These are phyloP conservation scores for Colletotrichum sp. DNA, from an alignment of 2,329 filamentous ascomycete genomes.

Conservation along the genomic window DNA sequence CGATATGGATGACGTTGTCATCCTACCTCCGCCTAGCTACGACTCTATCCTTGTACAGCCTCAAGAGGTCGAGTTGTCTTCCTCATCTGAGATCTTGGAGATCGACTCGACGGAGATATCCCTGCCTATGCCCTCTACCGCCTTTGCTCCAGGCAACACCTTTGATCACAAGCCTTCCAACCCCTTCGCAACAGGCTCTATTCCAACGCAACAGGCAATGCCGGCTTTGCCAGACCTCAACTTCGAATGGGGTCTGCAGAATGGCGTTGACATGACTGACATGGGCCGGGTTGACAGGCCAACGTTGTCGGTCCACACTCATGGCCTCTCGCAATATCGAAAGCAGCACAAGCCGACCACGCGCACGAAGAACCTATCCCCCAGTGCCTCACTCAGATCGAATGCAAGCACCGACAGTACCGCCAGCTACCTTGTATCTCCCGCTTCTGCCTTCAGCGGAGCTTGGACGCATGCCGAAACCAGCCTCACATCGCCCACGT, in stretches of 20 bases:
- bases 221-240: slow-evolving; percentile 10
- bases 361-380: slow-evolving; percentile 48
- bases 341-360: slow-evolving; percentile 25
- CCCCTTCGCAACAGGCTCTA: not conserved
- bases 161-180: not conserved
- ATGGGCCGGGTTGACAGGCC: slow-evolving; percentile 31
- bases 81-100: slow-evolving; percentile 56
- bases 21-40: slow-evolving; percentile 49
- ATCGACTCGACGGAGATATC: slow-evolving; percentile 53
- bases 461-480: slow-evolving; percentile 48
- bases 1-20: slow-evolving; percentile 33
- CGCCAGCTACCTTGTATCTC: slow-evolving; percentile 48
- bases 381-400: slow-evolving; percentile 53
- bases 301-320: slow-evolving; percentile 42
- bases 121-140: not conserved
- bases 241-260: slow-evolving; percentile 9
- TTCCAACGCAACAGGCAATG: not conserved
- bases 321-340: slow-evolving; percentile 35
- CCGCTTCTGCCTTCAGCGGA: slow-evolving; percentile 48
- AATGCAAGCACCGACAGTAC: slow-evolving; percentile 42
- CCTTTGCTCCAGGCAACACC: not conserved
- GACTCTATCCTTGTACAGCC: slow-evolving; percentile 41
- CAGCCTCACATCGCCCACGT: slow-evolving; percentile 49
- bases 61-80: slow-evolving; percentile 47
- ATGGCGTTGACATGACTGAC: slow-evolving; percentile 18